These are phyloP conservation scores for Sanghuangporus weigelae DNA, from an alignment of 1,284 basidiomycete genomes.

Conservation along the genomic window DNA sequence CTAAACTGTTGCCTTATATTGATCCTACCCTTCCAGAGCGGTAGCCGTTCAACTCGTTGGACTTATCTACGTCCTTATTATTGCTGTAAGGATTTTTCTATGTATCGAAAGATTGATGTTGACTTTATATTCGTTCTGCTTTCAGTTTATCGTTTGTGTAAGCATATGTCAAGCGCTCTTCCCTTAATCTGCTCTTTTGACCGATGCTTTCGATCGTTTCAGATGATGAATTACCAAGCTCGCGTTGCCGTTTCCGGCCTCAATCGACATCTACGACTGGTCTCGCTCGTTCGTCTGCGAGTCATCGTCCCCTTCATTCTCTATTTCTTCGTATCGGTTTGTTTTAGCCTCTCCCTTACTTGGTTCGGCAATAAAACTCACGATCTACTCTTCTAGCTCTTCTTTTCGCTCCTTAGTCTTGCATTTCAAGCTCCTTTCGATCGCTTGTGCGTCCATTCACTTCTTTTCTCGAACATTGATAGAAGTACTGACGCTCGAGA, in stretches of 20 bases:
- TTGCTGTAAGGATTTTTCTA: slow-evolving; percentile 35
- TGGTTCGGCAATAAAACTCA: not conserved
- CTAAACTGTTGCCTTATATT: not conserved
- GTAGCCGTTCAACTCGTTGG: slow-evolving; percentile 71
- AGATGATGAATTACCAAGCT: slow-evolving; percentile 28
- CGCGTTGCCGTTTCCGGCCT: slow-evolving; percentile 38
- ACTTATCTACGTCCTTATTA: slow-evolving; percentile 68
- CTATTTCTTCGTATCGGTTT: slow-evolving; percentile 60
- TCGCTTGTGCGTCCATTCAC: slow-evolving; percentile 33
- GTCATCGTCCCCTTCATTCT: slow-evolving; percentile 45
- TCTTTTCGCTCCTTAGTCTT: slow-evolving; percentile 59
- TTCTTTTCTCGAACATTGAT: not conserved
- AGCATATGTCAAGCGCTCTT: slow-evolving; percentile 21
- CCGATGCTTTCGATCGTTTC: not conserved
- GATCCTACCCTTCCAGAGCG: slow-evolving; percentile 39
- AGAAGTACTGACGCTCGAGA: slow-evolving; percentile 22
- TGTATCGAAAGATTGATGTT: slow-evolving; percentile 26
- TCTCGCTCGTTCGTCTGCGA: slow-evolving; percentile 53
- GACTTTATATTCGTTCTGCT: slow-evolving; percentile 19
- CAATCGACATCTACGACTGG: slow-evolving; percentile 42
- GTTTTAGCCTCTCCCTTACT: slow-evolving; percentile 19
- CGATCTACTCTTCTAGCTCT: slow-evolving; percentile 26
- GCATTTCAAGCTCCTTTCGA: slow-evolving; percentile 61
- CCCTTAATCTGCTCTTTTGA: not conserved
- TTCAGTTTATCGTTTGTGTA: slow-evolving; percentile 36